Conservation (phyloP, 2,329 filamentous ascomycete genomes). For the Hypoxylon sp. region DNA sequence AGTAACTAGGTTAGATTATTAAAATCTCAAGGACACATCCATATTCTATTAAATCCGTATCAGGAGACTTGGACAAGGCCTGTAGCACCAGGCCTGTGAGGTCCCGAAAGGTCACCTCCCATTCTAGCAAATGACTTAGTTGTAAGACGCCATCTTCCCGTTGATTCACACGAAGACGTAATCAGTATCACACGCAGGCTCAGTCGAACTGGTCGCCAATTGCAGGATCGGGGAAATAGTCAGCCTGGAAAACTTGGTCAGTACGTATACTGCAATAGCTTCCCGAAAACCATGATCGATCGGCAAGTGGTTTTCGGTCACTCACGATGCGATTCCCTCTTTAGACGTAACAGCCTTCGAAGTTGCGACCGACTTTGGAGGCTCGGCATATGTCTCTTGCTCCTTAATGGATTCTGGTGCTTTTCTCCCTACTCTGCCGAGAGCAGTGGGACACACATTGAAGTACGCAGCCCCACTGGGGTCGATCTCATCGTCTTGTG, state of each 20-base stretch:
- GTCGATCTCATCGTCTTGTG: conserved; percentile 12
- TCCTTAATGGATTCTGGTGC: conserved; percentile 4
- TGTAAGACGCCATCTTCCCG: conserved; percentile 2
- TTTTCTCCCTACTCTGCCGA: background rate
- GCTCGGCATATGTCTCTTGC: conserved; percentile 1
- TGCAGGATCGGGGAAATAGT: conserved; percentile 14
- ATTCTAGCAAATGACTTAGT: background rate
- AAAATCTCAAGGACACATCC: background rate
- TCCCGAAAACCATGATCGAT: background rate
- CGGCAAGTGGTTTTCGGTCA: background rate
- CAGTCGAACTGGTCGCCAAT: conserved; percentile 10
- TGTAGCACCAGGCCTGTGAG: background rate
- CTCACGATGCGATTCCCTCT: conserved; percentile 20
- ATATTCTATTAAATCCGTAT: background rate
- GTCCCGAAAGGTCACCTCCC: conserved; percentile 7
- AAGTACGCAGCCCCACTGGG: conserved; percentile 24
- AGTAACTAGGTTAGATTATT: background rate
- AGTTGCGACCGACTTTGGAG: conserved; percentile 1
- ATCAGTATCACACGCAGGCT: conserved; percentile 20
- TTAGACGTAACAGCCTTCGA: conserved; percentile 9
- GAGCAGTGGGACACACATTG: background rate
- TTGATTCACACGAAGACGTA: conserved; percentile 34
- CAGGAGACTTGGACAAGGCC: background rate
- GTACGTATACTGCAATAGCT: background rate
- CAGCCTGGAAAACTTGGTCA: conserved; percentile 27